Evolutionary conservation across 2,329 filamentous ascomycete genomes (phyloP), one percentile per base, ranked within the genome.

Genomic region (Trichoderma aggressivum): DNA sequence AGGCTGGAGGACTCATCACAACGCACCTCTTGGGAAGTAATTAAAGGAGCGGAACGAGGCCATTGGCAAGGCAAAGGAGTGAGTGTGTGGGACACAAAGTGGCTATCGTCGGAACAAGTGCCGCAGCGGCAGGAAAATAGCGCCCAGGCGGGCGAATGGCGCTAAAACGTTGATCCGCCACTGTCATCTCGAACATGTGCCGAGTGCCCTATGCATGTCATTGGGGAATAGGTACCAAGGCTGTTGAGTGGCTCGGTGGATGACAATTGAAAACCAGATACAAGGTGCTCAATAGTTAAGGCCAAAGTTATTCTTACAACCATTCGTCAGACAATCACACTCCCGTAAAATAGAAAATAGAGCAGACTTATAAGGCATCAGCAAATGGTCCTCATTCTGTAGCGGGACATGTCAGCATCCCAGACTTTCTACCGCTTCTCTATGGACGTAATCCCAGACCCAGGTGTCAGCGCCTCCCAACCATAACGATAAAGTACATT

Each of bases 401-500:
- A 69, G 55, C 60, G 65, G 56, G 61, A 68, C 65, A 69, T 36
- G 26, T 47, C n/a, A 56, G 36, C 39, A 59, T 70, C 59, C 58
- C 58, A 72, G 39, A 56, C 63, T 66, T 53, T 68, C 65, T 71
- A 70, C 65, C 66, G 39, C 24, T 65, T 67, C 28, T 71, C 71
- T 70, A 63, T 70, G 66, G 56, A 70, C 66, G 70, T 70, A 43
- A 62, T 59, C 71, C 50, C 58, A 72, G 60, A 64, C 60, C 70
- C 39, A 55, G 65, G 55, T 61, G 34, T 43, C 65, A 56, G 60
- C 63, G 66, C 59, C 60, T 72, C 60, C 59, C 67, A 67, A 58
- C 43, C 34, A 28, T 36, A 72, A 56, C 53, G 36, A 56, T 74
- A 74, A 65, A 74, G 71, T 74, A 74, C 73, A 74, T 60, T 62